Evolutionary conservation across 2,329 filamentous ascomycete species (phyloP).

Genomic region (Penicillium sp.): DNA sequence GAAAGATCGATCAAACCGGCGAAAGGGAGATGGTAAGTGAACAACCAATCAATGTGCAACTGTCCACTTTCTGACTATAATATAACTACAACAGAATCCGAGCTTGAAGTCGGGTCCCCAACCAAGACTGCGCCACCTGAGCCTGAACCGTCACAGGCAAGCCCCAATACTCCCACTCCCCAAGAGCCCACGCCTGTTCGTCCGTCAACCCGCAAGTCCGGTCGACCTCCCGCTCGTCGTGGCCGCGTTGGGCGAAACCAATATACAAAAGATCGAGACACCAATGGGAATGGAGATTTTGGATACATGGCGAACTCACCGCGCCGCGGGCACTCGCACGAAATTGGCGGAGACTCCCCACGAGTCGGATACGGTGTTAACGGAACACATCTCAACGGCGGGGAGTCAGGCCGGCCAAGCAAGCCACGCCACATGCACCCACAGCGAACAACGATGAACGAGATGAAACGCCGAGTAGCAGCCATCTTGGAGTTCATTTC

Average conservation of each 20-base stretch:
- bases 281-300: slow-evolving; percentile 51
- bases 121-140: slow-evolving; percentile 42
- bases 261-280: slow-evolving; percentile 74
- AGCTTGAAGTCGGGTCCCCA: slow-evolving; percentile 64
- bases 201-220: slow-evolving; percentile 58
- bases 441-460: slow-evolving; percentile 71
- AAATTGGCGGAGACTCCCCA: slow-evolving; percentile 42
- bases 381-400: slow-evolving; percentile 55
- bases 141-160: slow-evolving; percentile 44
- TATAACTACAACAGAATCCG: slow-evolving; percentile 58
- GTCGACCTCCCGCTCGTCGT: slow-evolving; percentile 65
- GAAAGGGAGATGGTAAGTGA: slow-evolving; percentile 72
- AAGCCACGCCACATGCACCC: slow-evolving; percentile 59
- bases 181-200: slow-evolving; percentile 38
- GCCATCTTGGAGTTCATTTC: slow-evolving; percentile 88
- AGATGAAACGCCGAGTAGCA: slow-evolving; percentile 81
- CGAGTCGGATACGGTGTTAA: slow-evolving; percentile 36
- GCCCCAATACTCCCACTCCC: slow-evolving; percentile 43
- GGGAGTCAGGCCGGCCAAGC: slow-evolving; percentile 58
- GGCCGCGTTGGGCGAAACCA: slow-evolving; percentile 72
- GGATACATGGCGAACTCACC: slow-evolving; percentile 37
- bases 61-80: slow-evolving; percentile 31
- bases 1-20: slow-evolving; percentile 76
- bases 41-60: neutral
- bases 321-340: slow-evolving; percentile 42